Evolutionary conservation across 306 rosid genomes (phyloP), one percentile per base, ranked within the genome.

Genomic region (Sphenostylis stenocarpa): DNA sequence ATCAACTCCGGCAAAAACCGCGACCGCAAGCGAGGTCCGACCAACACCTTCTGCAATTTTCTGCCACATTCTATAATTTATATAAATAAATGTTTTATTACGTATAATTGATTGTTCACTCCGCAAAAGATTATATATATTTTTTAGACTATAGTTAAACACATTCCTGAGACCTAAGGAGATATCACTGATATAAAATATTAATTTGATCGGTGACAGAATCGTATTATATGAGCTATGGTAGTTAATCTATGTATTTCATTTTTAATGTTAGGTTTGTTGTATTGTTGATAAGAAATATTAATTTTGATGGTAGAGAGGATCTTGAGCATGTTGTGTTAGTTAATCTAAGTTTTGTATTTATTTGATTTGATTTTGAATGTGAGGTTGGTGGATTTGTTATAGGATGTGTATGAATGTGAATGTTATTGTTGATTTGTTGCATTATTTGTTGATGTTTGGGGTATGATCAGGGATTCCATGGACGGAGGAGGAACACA

Each of bases 401-500:
- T 39, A 0, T 13, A 13, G 20, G 47, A 38, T 64, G 1, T 2
- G 16, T 41, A 64, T 63, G 69, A 66, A 56, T 43, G 19, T 65
- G 51, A 64, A 65, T 64, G 3, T 67, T 41, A n/a, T 26, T 58
- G 6, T 53, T 33, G 70, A 33, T 78, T 44, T 67, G 15, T 39
- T 51, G 14, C 3, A 13, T 38, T 39, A 36, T 39, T 38, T 38
- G 43, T 38, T 23, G 7, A 1, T 21, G 11, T 48, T 51, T 49
- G 47, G 20, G 38, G 26, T 23, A 33, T 56, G 28, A 71, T 85
- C 79, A 92, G 97, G 97, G 58, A 86, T 90, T 65, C 97, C 97
- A 19, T 92, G 96, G 97, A 92, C 96, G 41, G 97, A 92, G 84
- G 96, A 90, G 7, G 97, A 92, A 55, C 97, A 92, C 85, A 92